Conservation (phyloP, 306 rosid species). For the Purshia tridentata region DNA sequence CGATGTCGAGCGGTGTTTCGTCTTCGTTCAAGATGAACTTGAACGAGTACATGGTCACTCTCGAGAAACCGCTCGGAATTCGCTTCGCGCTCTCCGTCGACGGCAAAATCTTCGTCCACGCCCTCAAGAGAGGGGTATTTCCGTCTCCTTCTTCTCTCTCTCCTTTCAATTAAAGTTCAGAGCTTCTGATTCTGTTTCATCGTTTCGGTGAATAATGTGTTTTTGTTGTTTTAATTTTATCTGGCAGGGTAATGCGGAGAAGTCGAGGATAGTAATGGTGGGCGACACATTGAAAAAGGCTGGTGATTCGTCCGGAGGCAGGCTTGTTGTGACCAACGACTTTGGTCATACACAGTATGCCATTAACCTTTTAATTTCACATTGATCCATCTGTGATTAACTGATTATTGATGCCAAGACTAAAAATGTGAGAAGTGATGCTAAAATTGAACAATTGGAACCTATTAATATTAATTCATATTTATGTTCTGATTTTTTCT, state of each 20-base stretch:
- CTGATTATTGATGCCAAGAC: neutral
- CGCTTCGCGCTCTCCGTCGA: conserved; percentile 78
- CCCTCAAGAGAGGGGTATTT: conserved; percentile 81
- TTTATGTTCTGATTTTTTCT: too few relatives aligned
- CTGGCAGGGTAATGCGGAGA: conserved; percentile 84
- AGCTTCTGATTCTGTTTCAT: neutral
- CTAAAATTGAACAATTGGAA: neutral
- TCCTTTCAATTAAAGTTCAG: neutral
- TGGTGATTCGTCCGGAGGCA: conserved; percentile 56
- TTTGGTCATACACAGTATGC: conserved; percentile 62
- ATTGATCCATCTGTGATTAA: neutral
- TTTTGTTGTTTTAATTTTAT: neutral
- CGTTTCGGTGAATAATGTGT: neutral
- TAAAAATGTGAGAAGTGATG: neutral
- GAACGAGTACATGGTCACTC: conserved; percentile 84
- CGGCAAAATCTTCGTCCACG: conserved; percentile 80
- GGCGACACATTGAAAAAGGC: conserved; percentile 92
- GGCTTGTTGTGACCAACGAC: conserved; percentile 56
- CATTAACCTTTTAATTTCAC: neutral
- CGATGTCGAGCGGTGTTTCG: conserved; percentile 38
- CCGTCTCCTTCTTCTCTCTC: neutral
- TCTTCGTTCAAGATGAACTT: conserved; percentile 68
- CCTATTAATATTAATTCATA: too few relatives aligned
- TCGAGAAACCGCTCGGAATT: conserved; percentile 81
- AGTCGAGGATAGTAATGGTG: conserved; percentile 86